Percentiles rank a stretch among this genome's conserved stretches.
Conservation (phyloP, 345 rosid genomes). For the Eucalyptus cladocalyx region DNA sequence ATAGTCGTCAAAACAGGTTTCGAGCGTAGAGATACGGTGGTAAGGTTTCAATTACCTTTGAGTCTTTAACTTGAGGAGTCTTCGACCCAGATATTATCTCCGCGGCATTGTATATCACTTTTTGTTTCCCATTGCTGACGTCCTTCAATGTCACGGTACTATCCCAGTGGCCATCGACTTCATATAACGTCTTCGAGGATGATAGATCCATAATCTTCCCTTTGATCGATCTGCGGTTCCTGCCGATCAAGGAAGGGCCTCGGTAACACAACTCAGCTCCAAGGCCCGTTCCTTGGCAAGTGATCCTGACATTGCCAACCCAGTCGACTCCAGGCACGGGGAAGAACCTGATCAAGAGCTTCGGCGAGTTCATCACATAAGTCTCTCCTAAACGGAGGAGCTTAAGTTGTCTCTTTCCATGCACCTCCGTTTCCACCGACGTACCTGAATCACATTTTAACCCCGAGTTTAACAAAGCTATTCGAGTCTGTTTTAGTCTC, state of each 20-base stretch:
- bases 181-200: slow-evolving; percentile 24
- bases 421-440: slow-evolving; percentile 53
- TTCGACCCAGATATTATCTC: slow-evolving; percentile 40
- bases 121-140: slow-evolving; percentile 21
- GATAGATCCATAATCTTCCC: slow-evolving; percentile 57
- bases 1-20: background rate
- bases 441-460: slow-evolving; percentile 20
- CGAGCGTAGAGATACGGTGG: background rate
- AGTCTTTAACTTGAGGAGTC: slow-evolving; percentile 46
- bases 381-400: slow-evolving; percentile 45
- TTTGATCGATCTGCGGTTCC: slow-evolving; percentile 31
- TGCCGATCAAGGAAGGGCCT: slow-evolving; percentile 23
- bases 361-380: slow-evolving; percentile 74
- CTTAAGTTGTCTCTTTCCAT: slow-evolving; percentile 52
- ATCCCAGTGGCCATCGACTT: slow-evolving; percentile 66
- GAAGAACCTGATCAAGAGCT: slow-evolving; percentile 39
- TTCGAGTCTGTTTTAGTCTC: background rate
- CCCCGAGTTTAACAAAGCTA: background rate
- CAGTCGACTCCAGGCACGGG: slow-evolving; percentile 53
- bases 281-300: slow-evolving; percentile 51
- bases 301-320: slow-evolving; percentile 47
- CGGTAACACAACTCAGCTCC: slow-evolving; percentile 43
- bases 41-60: slow-evolving; percentile 21
- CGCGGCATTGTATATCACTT: slow-evolving; percentile 45
- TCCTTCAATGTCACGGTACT: slow-evolving; percentile 61